Evolutionary conservation across 768 basidiomycete species (phyloP).

Genomic region (Pleurotus tuber-regium): DNA sequence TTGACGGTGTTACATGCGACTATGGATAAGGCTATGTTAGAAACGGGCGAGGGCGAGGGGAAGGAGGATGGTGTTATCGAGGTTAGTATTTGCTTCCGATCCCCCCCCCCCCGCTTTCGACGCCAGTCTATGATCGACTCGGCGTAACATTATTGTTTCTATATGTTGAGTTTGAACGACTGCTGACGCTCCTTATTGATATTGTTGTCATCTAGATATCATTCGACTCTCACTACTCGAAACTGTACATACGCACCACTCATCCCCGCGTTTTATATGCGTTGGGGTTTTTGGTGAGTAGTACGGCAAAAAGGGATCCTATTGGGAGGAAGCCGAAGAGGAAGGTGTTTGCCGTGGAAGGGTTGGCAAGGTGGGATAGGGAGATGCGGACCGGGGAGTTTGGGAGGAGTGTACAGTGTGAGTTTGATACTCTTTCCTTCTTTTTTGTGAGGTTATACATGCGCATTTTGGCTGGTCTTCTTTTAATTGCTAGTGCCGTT

Average conservation of each 20-base stretch:
- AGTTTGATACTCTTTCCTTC: too few species aligned
- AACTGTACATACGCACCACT: slow-evolving; percentile 55
- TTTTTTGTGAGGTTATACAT: too few species aligned
- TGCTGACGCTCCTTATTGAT: slow-evolving; percentile 5
- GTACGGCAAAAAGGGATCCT: slow-evolving; percentile 66
- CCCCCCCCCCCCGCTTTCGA: too few species aligned
- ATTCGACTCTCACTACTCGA: slow-evolving; percentile 24
- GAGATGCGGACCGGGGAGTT: slow-evolving; percentile 29
- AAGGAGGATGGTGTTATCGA: slow-evolving; percentile 34
- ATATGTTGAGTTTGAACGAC: too few species aligned
- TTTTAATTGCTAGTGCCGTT: slow-evolving; percentile 50
- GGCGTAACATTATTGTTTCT: too few species aligned
- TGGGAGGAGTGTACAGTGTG: slow-evolving; percentile 36
- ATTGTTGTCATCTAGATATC: slow-evolving; percentile 31
- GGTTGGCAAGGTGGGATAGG: slow-evolving; percentile 46
- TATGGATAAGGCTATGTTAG: slow-evolving; percentile 57
- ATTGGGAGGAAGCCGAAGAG: slow-evolving; percentile 74
- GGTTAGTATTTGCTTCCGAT: slow-evolving; percentile 17
- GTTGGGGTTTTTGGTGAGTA: slow-evolving; percentile 66
- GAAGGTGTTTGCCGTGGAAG: slow-evolving; percentile 66
- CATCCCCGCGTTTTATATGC: slow-evolving; percentile 66
- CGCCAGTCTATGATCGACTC: too few species aligned
- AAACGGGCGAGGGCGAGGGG: slow-evolving; percentile 13
- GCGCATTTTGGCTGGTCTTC: too few species aligned
- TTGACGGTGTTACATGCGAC: slow-evolving; percentile 62